phyloP scores from a whole-genome alignment of 129 eudicot genomes.

The Arctium lappa region DNA sequence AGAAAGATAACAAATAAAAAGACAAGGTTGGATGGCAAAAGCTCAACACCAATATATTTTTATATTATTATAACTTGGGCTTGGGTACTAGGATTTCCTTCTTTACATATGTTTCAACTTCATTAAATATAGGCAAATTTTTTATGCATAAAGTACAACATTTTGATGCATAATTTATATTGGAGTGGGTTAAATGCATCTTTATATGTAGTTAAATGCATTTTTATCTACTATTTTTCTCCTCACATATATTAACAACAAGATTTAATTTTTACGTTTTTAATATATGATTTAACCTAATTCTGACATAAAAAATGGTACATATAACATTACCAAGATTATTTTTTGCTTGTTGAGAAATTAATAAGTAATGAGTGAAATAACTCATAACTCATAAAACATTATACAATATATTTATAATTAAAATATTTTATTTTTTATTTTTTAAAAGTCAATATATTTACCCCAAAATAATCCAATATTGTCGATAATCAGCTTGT shows the following conservation, averaged over 20 bases:
- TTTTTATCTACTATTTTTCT: too few species aligned
- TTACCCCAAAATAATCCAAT: neutral
- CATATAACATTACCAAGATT: too few species aligned
- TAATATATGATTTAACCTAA: too few species aligned
- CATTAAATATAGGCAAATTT: neutral
- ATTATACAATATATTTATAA: neutral
- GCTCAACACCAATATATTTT: neutral
- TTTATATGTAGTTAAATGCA: too few species aligned
- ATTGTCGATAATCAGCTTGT: neutral
- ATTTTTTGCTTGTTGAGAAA: neutral
- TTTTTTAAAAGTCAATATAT: neutral
- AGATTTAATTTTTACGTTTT: too few species aligned
- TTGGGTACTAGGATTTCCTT: conserved; percentile 25
- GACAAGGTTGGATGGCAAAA: conserved; percentile 18
- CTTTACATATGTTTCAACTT: neutral
- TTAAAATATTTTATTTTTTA: neutral
- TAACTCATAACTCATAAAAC: neutral
- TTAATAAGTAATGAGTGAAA: neutral
- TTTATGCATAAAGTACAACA: neutral
- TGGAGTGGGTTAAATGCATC: too few species aligned
- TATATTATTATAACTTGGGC: neutral
- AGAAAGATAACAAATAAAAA: conserved; percentile 20
- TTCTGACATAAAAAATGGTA: too few species aligned
- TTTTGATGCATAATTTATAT: neutral
- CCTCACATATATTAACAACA: too few species aligned